Percentiles rank a stretch among this genome's conserved stretches.
These are phyloP conservation scores for Thraustochytrium aureum DNA, from an alignment of 352 stramenopile species.

Conservation along the genomic window DNA sequence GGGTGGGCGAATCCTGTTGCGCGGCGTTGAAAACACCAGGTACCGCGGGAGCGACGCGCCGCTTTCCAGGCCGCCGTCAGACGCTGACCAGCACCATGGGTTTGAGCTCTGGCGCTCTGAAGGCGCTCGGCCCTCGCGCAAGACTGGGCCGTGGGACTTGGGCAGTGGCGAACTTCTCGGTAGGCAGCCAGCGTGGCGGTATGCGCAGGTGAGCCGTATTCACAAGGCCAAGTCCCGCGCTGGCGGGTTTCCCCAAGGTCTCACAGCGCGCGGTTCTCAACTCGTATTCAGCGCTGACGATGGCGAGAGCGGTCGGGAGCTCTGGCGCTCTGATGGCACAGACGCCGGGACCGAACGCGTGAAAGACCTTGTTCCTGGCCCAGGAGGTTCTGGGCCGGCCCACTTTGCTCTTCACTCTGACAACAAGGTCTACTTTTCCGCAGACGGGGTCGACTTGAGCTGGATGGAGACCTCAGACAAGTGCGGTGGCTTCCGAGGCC, in stretches of 20 bases:
- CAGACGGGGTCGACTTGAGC: slow-evolving; percentile 67
- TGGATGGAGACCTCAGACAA: slow-evolving; percentile 66
- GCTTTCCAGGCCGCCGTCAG: no score
- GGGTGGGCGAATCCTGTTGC: no score
- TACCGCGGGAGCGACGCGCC: no score
- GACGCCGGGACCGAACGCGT: slow-evolving; percentile 62
- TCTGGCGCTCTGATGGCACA: slow-evolving; percentile 68
- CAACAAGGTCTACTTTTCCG: slow-evolving; percentile 73
- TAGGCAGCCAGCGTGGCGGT: background rate
- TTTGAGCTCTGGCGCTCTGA: background rate
- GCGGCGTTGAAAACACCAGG: no score
- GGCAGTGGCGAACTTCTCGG: background rate
- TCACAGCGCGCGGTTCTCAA: background rate
- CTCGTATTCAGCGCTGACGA: slow-evolving; percentile 66
- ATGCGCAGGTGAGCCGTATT: background rate
- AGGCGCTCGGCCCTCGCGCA: background rate
- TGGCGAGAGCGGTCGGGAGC: slow-evolving; percentile 62
- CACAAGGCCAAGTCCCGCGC: background rate
- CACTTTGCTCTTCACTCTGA: slow-evolving; percentile 64
- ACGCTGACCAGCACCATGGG: background rate
- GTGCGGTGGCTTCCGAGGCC: slow-evolving; percentile 68
- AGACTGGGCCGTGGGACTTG: background rate
- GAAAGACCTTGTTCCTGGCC: slow-evolving; percentile 66
- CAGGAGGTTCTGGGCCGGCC: slow-evolving; percentile 58
- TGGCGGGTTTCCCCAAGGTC: background rate